Base-by-base conservation (phyloP, 1,284 basidiomycete genomes). In the Cryptococcus wingfieldii region DNA sequence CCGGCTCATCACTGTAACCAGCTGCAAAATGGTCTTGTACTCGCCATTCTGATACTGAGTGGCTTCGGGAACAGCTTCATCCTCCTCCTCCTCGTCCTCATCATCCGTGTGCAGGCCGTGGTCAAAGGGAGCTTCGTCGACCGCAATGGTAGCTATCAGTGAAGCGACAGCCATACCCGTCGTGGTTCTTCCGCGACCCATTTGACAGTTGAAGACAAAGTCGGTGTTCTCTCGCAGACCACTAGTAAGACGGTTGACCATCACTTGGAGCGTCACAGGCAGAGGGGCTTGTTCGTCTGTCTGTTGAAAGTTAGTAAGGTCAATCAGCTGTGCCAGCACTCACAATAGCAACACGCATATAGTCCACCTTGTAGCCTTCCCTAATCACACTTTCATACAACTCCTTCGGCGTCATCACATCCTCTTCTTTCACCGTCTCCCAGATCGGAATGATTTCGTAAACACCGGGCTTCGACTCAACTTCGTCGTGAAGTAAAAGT, bases 261-360 rank as follows among this genome's bases (percentile, higher is more conserved):
- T 80, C 54, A 87, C 84, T 38, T 83, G 84, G 34, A 96, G 82
- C 6, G 90, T 90, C 41, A 82, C 86, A 0, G 93, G 94, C 14
- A 97, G 80, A 1, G 94, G 93, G 0, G 93, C 91, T 79, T 95
- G 93, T 75, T 97, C 93, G 68, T 97, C 94, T 13, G 92, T 97
- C 90, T 92, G 23, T 18, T 28, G 19, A 37, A 8, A 18, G 31
- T 38, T 34, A n/a, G 19, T 47, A 4, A 18, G 10, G 18, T 37
- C 39, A 46, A 34, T 10, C 18, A n/a, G 45, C 38, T 16, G 37
- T 4, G 10, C 31, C 7, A 34, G 6, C 14, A 79, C 87, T 66
- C 70, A 91, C 89, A 66, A 91, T 90, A 23, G 93, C 87, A 50
- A 91, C 82, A 18, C 92, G 86, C 52, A 83, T 85, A 71, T 96